These are phyloP conservation scores for Lodderomyces beijingensis DNA, from an alignment of 1,139 yeast species.

Conservation along the genomic window DNA sequence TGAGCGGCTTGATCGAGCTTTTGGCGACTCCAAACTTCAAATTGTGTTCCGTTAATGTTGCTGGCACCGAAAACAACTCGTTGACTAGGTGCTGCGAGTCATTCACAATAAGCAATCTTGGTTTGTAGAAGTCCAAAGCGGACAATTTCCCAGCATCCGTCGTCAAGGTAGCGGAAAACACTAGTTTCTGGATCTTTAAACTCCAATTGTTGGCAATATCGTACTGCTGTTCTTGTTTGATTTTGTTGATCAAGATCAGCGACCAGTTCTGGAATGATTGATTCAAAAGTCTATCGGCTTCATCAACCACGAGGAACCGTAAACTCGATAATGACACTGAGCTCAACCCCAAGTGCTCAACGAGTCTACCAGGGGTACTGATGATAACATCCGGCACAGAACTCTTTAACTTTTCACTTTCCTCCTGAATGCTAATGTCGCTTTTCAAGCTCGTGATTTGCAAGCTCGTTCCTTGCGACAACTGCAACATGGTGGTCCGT, in stretches of 20 bases:
- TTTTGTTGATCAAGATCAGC: slow-evolving; percentile 50
- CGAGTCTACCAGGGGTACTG: slow-evolving; percentile 90
- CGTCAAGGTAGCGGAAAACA: slow-evolving; percentile 91
- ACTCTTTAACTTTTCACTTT: slow-evolving; percentile 43
- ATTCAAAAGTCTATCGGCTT: slow-evolving; percentile 87
- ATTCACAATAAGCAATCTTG: slow-evolving; percentile 70
- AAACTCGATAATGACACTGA: slow-evolving; percentile 45
- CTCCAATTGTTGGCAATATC: slow-evolving; percentile 28
- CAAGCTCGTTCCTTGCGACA: slow-evolving; percentile 67
- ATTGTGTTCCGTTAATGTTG: slow-evolving; percentile 47
- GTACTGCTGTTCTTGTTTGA: slow-evolving; percentile 29
- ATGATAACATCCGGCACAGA: slow-evolving; percentile 73
- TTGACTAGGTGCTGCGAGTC: slow-evolving; percentile 45
- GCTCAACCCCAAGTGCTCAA: slow-evolving; percentile 64
- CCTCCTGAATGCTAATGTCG: slow-evolving; percentile 63
- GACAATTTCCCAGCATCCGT: slow-evolving; percentile 87
- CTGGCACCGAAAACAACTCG: slow-evolving; percentile 55
- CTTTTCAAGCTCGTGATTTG: slow-evolving; percentile 54
- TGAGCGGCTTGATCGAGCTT: slow-evolving; percentile 68
- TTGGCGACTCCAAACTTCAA: slow-evolving; percentile 53
- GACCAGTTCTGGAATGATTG: slow-evolving; percentile 96
- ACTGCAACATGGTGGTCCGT: slow-evolving; percentile 51
- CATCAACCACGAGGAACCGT: slow-evolving; percentile 79
- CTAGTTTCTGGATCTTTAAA: slow-evolving; percentile 48
- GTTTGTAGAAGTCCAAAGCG: slow-evolving; percentile 60